Evolutionary conservation across 495 filamentous ascomycete genomes (phyloP).

Genomic region (Durotheca rogersii): DNA sequence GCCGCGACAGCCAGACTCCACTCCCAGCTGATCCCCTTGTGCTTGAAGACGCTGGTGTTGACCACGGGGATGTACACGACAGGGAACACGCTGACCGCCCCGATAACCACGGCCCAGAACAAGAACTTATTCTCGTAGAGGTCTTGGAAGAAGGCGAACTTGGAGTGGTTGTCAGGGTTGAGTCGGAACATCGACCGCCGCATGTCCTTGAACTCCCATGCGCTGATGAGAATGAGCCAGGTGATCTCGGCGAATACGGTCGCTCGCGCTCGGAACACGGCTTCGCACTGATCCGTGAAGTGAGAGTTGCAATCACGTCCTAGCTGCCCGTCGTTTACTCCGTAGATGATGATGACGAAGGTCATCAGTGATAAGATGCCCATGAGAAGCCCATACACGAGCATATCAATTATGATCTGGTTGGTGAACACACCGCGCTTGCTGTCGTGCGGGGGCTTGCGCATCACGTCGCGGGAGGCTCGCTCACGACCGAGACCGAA

Average conservation of each 20-base stretch:
- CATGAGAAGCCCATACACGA: conserved; percentile 71
- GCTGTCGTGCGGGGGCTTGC: conserved; percentile 67
- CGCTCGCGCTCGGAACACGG: conserved; percentile 74
- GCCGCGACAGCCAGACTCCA: conserved; percentile 65
- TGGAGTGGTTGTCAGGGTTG: conserved; percentile 52
- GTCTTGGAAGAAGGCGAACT: conserved; percentile 61
- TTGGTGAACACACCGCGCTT: conserved; percentile 67
- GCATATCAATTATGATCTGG: conserved; percentile 70
- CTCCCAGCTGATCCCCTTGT: conserved; percentile 71
- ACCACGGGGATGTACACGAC: conserved; percentile 71
- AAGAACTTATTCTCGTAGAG: conserved; percentile 71
- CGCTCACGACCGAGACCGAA: conserved; percentile 73
- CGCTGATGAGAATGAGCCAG: conserved; percentile 69
- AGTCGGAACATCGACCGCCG: conserved; percentile 69
- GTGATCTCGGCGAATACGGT: conserved; percentile 76
- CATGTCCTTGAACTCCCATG: conserved; percentile 76
- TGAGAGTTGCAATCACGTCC: conserved; percentile 65
- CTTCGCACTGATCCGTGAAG: conserved; percentile 55
- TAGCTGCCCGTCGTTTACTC: conserved; percentile 55
- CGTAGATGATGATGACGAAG: conserved; percentile 70
- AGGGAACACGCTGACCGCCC: conserved; percentile 67
- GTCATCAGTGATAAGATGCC: conserved; percentile 65
- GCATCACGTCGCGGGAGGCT: conserved; percentile 67
- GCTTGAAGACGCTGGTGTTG: conserved; percentile 72
- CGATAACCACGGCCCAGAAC: conserved; percentile 70